Evolutionary conservation across 2,329 filamentous ascomycete genomes (phyloP), one percentile per base, ranked within the genome.

Genomic region (Alternaria atra): DNA sequence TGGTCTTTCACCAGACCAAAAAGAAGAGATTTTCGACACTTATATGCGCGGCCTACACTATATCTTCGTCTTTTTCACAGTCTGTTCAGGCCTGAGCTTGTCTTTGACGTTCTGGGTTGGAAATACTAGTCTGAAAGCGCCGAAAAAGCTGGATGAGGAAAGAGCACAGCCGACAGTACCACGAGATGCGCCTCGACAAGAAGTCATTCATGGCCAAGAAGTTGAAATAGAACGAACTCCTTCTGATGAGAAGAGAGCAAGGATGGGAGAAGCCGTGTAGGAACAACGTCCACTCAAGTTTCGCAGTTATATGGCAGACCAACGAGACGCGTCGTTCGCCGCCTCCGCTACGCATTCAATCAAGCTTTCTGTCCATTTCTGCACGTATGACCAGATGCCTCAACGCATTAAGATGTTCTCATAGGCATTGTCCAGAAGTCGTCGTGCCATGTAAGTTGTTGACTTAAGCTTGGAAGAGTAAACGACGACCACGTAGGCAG

Each of bases 31-130:
- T 17, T 58, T 70, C 6, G 48, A 56, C 8, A 58, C 61, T 1
- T 70, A 72, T 27, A 71, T 72, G 69, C 32, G 29, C 3, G 69
- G 69, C 0, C 44, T 72, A 5, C 54, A 57, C 15, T 66, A 70
- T 27, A 69, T 72, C 1, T 72, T 66, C 20, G 60, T 69, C 1
- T 60, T 72, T 42, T 72, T 67, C 35, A 62, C 60, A 9, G 61
- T 58, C 2, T 69, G 69, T 48, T 57, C 67, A 5, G 64, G 61
- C 2, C 12, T 60, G 3, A 65, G 69, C 43, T 52, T 72, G n/a
- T 10, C 59, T 34, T 27, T 72, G 43, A 70, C 67, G 3, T 32
- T 64, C 20, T 62, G 69, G 58, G 64, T 72, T n/a, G 69, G 69
- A 1, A 69, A 72, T 34, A 70, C 66, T 4, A 65, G 61, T 39